Percentiles rank a stretch among this genome's conserved stretches.
These are phyloP conservation scores for Cucumis hystrix DNA, from an alignment of 306 rosid species.

Conservation along the genomic window DNA sequence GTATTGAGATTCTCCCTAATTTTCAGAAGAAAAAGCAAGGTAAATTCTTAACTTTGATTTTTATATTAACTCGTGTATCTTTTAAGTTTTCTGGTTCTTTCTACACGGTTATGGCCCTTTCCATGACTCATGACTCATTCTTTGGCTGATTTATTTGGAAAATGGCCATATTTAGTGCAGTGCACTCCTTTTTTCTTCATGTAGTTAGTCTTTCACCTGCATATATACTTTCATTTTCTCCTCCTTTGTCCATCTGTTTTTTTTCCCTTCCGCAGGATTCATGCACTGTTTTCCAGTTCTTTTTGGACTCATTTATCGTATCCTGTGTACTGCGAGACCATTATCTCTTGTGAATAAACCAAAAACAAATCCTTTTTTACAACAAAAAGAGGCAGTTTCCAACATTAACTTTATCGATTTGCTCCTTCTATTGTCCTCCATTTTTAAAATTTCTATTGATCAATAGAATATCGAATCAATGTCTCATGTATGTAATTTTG, in stretches of 20 bases:
- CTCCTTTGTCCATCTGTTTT: background rate
- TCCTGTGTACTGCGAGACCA: background rate
- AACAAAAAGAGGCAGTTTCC: background rate
- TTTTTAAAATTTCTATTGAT: background rate
- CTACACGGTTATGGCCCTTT: background rate
- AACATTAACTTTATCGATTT: background rate
- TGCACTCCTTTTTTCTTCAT: background rate
- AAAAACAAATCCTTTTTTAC: background rate
- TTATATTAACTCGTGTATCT: background rate
- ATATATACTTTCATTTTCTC: background rate
- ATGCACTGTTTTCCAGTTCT: background rate
- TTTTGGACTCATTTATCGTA: background rate
- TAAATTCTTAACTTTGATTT: slow-evolving; percentile 7
- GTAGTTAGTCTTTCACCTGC: background rate
- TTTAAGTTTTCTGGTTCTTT: background rate
- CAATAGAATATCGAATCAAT: background rate
- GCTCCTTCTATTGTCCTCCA: background rate
- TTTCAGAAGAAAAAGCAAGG: slow-evolving; percentile 49
- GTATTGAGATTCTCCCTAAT: slow-evolving; percentile 74
- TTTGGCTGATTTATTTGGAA: background rate
- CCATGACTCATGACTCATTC: background rate
- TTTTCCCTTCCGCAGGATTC: background rate
- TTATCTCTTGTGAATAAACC: background rate
- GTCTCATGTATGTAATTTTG: background rate
- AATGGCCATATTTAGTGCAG: background rate